Conservation (phyloP, 805 yeast genomes). For the Myxozyma neotropica region DNA sequence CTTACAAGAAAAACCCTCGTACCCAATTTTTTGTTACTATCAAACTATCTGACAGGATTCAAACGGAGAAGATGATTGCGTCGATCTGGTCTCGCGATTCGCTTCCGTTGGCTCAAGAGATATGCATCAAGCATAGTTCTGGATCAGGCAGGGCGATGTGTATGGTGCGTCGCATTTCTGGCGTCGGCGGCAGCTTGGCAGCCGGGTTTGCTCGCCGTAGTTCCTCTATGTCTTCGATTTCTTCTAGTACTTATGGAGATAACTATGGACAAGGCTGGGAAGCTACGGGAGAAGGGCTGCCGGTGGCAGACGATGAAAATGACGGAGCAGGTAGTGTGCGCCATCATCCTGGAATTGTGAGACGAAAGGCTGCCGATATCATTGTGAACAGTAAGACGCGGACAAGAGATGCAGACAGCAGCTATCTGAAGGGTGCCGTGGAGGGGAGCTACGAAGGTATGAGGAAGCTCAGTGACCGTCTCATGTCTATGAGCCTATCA, state of each 20-base stretch:
- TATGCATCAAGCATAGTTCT: conserved; percentile 1
- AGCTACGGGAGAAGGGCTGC: not conserved
- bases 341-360: not conserved
- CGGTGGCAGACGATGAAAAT: not conserved
- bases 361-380: not conserved
- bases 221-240: conserved; percentile 1
- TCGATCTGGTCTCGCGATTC: conserved; percentile 18
- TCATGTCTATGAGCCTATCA: not conserved
- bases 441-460: not conserved
- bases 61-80: conserved; percentile 8
- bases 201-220: conserved; percentile 10
- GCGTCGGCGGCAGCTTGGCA: conserved; percentile 13
- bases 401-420: not conserved
- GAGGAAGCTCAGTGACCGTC: conserved; percentile 2
- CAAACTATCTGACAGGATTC: conserved; percentile 18
- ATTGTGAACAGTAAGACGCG: not conserved
- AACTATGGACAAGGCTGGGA: not conserved
- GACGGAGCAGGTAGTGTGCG: not conserved
- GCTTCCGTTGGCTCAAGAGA: conserved; percentile 18
- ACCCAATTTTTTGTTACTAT: conserved; percentile 13
- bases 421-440: not conserved
- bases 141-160: not conserved
- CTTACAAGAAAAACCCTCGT: not conserved
- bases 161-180: conserved; percentile 13
- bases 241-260: not conserved